Conservation (phyloP, 1,139 yeast genomes). For the Eremothecium sinecaudum region DNA sequence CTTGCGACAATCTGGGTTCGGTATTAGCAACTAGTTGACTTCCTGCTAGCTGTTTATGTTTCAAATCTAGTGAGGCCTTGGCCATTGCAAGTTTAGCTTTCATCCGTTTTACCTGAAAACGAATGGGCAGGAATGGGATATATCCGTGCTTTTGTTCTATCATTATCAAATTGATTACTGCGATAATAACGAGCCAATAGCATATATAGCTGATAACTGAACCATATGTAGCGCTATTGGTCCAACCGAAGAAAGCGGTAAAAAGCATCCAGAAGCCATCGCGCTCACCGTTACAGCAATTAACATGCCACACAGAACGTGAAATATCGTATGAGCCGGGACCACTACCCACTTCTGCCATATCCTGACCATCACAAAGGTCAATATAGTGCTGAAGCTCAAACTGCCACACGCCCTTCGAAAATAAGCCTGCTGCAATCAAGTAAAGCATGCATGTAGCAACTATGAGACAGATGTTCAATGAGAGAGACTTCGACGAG, state of each 20-base stretch:
- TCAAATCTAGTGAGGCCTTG: conserved; percentile 22
- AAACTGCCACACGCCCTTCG: conserved; percentile 85
- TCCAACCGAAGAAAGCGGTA: conserved; percentile 93
- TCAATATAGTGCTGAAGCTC: conserved; percentile 61
- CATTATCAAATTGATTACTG: conserved; percentile 41
- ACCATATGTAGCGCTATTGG: conserved; percentile 89
- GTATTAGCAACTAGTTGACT: not conserved
- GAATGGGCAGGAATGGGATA: conserved; percentile 50
- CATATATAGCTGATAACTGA: conserved; percentile 67
- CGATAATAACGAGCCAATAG: conserved; percentile 65
- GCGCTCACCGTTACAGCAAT: conserved; percentile 86
- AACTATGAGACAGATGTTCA: conserved; percentile 69
- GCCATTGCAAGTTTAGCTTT: conserved; percentile 36
- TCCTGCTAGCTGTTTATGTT: conserved; percentile 8
- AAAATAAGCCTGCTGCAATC: conserved; percentile 82
- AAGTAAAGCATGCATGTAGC: conserved; percentile 82
- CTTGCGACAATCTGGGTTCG: conserved; percentile 23
- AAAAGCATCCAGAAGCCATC: conserved; percentile 92
- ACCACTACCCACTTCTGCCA: conserved; percentile 81
- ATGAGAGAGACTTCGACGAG: conserved; percentile 68
- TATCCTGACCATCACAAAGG: conserved; percentile 72
- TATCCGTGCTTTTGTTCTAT: conserved; percentile 57
- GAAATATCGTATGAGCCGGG: conserved; percentile 88
- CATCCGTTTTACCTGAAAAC: conserved; percentile 50
- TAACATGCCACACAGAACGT: conserved; percentile 86